Base-by-base conservation (phyloP, 345 rosid species). In the Syzygium aromaticum region DNA sequence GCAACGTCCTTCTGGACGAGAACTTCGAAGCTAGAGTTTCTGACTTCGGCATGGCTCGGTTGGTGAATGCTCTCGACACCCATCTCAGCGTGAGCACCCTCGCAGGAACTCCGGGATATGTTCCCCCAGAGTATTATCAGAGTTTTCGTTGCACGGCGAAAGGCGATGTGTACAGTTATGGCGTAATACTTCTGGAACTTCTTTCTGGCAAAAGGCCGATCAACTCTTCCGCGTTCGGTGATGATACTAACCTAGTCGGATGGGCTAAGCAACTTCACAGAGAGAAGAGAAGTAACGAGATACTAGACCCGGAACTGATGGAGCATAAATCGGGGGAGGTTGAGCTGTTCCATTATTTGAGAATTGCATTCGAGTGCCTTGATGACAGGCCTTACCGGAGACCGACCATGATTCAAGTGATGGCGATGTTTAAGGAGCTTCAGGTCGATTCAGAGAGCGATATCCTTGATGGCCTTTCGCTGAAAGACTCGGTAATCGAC, bases 51-150 rank as follows among this genome's bases (percentile, higher is more conserved):
- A 97, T 96, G 98, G 98, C 99, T 8, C 94, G 99, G 85, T 90
- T 97, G 88, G 98, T 96, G 57, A 97, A 93, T 85, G 98, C 98
- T 40, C 93, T 95, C 19, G 99, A 97, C 87, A 95, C 99, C 17
- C 99, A 97, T 92, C 96, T 97, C 22, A 96, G 98, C 28, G 99
- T 97, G 86, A 97, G 99, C 92, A 97, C 98, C 40, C 97, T 97
- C 38, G 98, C 99, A 8, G 99, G 99, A 84, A 97, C 99, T 53
- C 99, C 99, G 3, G 99, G 99, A 27, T 97, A 97, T 61, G 99
- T 97, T 52, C 99, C 99, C 3, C 98, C 99, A 0, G 99, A 97
- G 93, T 97, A 97, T 88, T 97, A 97, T 88, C 99, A 97, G 94
- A 97, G 99, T 90, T 97, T 97, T 73, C 91, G 98, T 85, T 97